phyloP scores from a whole-genome alignment of 2,329 filamentous ascomycete genomes.

The Aciculosporium take region DNA sequence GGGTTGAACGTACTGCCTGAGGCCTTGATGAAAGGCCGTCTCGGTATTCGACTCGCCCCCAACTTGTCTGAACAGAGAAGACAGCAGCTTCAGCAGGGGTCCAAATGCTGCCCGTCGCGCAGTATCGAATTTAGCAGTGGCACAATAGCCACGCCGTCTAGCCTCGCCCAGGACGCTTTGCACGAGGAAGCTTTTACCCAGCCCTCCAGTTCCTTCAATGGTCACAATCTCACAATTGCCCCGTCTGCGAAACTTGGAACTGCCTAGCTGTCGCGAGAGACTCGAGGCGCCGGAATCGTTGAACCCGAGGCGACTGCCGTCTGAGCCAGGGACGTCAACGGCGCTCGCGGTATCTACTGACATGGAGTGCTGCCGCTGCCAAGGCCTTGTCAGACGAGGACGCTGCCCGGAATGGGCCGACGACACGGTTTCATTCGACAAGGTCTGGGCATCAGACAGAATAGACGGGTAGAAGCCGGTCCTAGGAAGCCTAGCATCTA shows the following conservation, averaged over 20 bases:
- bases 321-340: constrained; percentile 27
- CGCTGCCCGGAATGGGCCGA: constrained; percentile 28
- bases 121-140: constrained; percentile 52
- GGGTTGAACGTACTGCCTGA: constrained; percentile 49
- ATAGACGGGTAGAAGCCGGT: constrained; percentile 27
- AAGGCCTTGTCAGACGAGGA: constrained; percentile 27
- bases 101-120: constrained; percentile 47
- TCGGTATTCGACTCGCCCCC: constrained; percentile 54
- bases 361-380: constrained; percentile 39
- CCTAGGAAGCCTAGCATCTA: constrained; percentile 26
- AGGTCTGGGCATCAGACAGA: constrained; percentile 25
- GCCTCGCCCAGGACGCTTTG: constrained; percentile 49
- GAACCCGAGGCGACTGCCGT: constrained; percentile 27
- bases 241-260: constrained; percentile 43
- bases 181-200: constrained; percentile 52
- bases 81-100: constrained; percentile 48
- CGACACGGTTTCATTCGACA: constrained; percentile 32
- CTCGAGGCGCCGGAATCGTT: constrained; percentile 33
- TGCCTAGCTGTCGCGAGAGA: constrained; percentile 39
- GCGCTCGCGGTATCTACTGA: constrained; percentile 34
- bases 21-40: constrained; percentile 44
- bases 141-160: constrained; percentile 47
- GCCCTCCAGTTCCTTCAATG: constrained; percentile 45
- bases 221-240: constrained; percentile 51
- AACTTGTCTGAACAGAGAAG: constrained; percentile 52